Percentiles rank a stretch among this genome's conserved stretches.
These are phyloP conservation scores for Anethum foeniculum DNA, from an alignment of 140 eudicot genomes.

Conservation along the genomic window DNA sequence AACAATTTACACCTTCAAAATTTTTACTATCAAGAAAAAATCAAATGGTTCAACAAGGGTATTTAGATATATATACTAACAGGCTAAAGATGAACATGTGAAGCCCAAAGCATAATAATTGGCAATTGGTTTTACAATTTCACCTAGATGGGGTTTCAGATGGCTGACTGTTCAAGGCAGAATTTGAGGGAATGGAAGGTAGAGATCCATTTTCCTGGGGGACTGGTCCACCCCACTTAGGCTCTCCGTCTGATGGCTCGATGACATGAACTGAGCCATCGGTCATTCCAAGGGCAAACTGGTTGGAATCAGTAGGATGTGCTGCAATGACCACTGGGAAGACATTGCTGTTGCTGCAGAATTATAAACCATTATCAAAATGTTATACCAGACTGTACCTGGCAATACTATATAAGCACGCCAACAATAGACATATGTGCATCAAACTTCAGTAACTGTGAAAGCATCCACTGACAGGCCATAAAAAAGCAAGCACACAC, in stretches of 20 bases:
- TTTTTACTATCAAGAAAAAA: neutral
- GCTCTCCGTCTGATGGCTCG: conserved; percentile 68
- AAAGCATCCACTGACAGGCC: neutral
- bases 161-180: conserved; percentile 74
- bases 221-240: conserved; percentile 64
- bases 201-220: conserved; percentile 51
- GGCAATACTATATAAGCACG: neutral
- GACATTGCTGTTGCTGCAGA: conserved; percentile 38
- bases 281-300: conserved; percentile 80
- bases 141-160: conserved; percentile 73
- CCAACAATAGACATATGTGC: neutral
- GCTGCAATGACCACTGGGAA: conserved; percentile 69
- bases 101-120: neutral
- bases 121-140: conserved; percentile 6
- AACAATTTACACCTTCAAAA: neutral
- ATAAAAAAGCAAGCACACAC: neutral
- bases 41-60: neutral
- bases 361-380: neutral
- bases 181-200: conserved; percentile 62
- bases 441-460: neutral
- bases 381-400: neutral
- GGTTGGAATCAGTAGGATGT: conserved; percentile 66
- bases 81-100: neutral
- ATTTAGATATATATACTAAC: neutral
- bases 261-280: conserved; percentile 74